Percentiles rank a stretch among this genome's conserved stretches.
Conservation (phyloP, 768 basidiomycete species). For the Phlebiopsis gigantea region DNA sequence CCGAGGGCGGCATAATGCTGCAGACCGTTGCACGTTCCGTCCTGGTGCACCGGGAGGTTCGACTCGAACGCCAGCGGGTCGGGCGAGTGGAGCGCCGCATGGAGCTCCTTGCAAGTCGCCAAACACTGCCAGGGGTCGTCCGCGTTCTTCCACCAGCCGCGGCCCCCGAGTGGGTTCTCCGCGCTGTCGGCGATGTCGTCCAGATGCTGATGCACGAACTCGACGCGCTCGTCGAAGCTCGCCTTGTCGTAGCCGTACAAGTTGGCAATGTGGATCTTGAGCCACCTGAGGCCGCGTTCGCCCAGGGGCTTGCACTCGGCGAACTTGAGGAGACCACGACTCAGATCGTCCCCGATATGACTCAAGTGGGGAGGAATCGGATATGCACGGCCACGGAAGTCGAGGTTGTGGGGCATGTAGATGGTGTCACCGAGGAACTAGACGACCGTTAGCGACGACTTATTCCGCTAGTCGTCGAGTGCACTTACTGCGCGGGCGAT, state of each 20-base stretch:
- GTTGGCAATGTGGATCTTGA: slow-evolving; percentile 94
- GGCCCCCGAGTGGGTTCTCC: slow-evolving; percentile 72
- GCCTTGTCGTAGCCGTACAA: slow-evolving; percentile 93
- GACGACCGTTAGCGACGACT: slow-evolving; percentile 1
- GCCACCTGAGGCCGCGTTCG: slow-evolving; percentile 82
- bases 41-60: slow-evolving; percentile 89
- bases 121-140: slow-evolving; percentile 99
- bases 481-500: slow-evolving; percentile 80
- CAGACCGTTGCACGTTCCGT: slow-evolving; percentile 96
- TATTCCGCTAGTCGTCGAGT: background rate
- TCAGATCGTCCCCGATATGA: slow-evolving; percentile 93
- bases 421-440: slow-evolving; percentile 85
- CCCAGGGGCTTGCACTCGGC: slow-evolving; percentile 77
- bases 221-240: slow-evolving; percentile 86
- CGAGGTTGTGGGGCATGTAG: slow-evolving; percentile 93
- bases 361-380: slow-evolving; percentile 94
- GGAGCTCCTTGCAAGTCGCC: slow-evolving; percentile 88
- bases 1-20: slow-evolving; percentile 99
- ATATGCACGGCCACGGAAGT: slow-evolving; percentile 96
- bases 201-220: slow-evolving; percentile 67
- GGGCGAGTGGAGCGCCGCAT: slow-evolving; percentile 67
- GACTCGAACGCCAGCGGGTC: slow-evolving; percentile 55
- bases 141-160: slow-evolving; percentile 83
- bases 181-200: slow-evolving; percentile 82
- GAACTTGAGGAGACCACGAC: slow-evolving; percentile 82